Evolutionary conservation across 192 early-diverging fungal species (phyloP), one percentile per base, ranked within the genome.

Genomic region (Backusella tuberculispora): DNA sequence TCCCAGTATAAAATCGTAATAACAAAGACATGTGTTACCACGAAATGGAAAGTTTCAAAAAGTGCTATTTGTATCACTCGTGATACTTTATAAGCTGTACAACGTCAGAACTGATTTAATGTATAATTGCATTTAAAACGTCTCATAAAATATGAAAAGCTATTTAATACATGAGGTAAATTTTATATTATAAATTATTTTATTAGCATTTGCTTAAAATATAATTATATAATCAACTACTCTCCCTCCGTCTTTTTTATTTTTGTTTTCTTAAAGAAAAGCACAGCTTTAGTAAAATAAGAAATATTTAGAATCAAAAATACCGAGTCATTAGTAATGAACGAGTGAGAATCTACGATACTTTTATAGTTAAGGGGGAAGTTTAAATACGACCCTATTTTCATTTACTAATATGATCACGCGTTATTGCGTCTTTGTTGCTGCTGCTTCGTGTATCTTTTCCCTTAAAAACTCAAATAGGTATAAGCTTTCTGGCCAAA

Each of bases 41-140:
- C 53, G 3, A 60, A 24, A 60, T 60, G 26, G 21, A 60, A 34
- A 60, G 53, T 60, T 60, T 60, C 53, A 60, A 60, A 34, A 34
- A 60, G 21, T 60, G 53, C 13, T 24, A 19, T 56, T 26, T 60
- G 24, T 60, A 60, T 60, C 53, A 24, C 10, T 13, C 26, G 53
- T 56, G 19, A 24, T 10, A 56, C 19, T 56, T 56, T 56, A 13
- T 19, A 6, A 56, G 15, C 12, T 56, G 53, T 60, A 10, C 53
- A 60, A 60, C 53, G 7, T 2, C 10, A 60, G 9, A 12, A 24
- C 53, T 60, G 50, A 15, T n/a, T 56, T 56, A 9, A 24, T 56
- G 21, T 56, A 2, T 56, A 56, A 4, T 4, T 24, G 50, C 19
- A 56, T 56, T 24, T 10, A n/a, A 21, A n/a, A 8, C 50, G 50